Conservation (phyloP, 768 basidiomycete species). For the Hypholoma sublateritium region DNA sequence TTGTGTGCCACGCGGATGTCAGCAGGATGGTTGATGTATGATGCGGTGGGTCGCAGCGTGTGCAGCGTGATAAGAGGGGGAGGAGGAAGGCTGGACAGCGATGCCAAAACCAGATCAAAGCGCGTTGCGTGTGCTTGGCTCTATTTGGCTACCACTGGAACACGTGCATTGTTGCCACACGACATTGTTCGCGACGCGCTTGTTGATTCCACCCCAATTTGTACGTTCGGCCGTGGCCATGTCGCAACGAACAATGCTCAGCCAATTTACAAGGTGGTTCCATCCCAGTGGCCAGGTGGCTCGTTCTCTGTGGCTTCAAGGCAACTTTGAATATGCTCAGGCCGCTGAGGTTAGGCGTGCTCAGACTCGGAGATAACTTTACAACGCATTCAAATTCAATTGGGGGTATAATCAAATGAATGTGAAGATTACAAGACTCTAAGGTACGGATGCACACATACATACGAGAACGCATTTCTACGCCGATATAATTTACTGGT, state of each 20-base stretch:
- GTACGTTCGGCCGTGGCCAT: not conserved
- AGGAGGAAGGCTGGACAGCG: conserved; percentile 2
- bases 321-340: no score
- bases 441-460: no score
- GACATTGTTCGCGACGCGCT: conserved; percentile 17
- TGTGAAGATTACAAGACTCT: no score
- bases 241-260: not conserved
- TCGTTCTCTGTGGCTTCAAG: not conserved
- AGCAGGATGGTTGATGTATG: conserved; percentile 5
- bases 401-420: no score
- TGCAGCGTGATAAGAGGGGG: conserved; percentile 4
- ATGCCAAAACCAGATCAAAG: conserved; percentile 12
- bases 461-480: not conserved
- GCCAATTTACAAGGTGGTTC: no score
- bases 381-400: no score
- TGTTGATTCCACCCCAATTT: conserved; percentile 17
- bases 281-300: not conserved
- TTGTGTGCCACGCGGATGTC: conserved; percentile 14
- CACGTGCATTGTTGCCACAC: conserved; percentile 21
- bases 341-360: no score
- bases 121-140: conserved; percentile 17
- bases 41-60: not conserved
- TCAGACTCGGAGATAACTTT: not conserved
- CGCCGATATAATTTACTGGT: not conserved
- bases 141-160: conserved; percentile 16